Conservation (phyloP, 2,329 filamentous ascomycete genomes). For the Fusarium kyushuense region DNA sequence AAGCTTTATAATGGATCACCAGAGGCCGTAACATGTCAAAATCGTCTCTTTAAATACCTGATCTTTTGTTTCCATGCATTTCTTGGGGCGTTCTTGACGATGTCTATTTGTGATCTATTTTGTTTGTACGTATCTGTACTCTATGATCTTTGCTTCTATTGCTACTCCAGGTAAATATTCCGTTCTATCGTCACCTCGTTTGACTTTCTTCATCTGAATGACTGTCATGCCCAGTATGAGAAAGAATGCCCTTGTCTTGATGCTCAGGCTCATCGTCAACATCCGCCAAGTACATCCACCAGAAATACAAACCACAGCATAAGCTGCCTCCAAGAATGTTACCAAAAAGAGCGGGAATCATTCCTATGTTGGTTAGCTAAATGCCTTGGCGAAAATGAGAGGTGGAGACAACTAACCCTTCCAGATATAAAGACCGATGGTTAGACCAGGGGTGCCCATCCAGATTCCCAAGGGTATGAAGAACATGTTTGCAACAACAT, state of each 20-base stretch:
- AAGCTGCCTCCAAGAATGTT: slow-evolving; percentile 67
- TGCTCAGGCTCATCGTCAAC: slow-evolving; percentile 1
- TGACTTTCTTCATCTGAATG: slow-evolving; percentile 38
- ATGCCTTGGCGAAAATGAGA: rapidly evolving
- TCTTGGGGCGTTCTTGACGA: too few relatives aligned
- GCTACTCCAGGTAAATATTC: rapidly evolving
- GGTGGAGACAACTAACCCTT: slow-evolving; percentile 53
- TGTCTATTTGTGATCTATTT: not conserved
- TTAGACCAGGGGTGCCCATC: slow-evolving; percentile 58
- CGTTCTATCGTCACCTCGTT: not conserved
- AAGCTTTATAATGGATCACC: not conserved
- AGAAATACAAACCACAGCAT: slow-evolving; percentile 60
- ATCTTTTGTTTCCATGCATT: too few relatives aligned
- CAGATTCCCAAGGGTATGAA: slow-evolving; percentile 66
- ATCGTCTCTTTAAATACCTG: too few relatives aligned
- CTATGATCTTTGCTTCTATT: not conserved
- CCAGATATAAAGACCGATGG: slow-evolving; percentile 66
- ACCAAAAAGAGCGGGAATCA: slow-evolving; percentile 65
- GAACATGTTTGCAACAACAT: slow-evolving; percentile 70
- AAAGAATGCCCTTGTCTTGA: slow-evolving; percentile 16
- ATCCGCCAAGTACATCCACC: slow-evolving; percentile 42
- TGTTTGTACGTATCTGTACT: not conserved
- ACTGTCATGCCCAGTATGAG: not conserved
- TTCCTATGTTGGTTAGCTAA: slow-evolving; percentile 33
- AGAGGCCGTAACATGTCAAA: too few relatives aligned